A percentile compares a stretch with the other conserved stretches of the same genome.
phyloP scores from a whole-genome alignment of 106 monocot genomes.

The Posidonia australis region DNA sequence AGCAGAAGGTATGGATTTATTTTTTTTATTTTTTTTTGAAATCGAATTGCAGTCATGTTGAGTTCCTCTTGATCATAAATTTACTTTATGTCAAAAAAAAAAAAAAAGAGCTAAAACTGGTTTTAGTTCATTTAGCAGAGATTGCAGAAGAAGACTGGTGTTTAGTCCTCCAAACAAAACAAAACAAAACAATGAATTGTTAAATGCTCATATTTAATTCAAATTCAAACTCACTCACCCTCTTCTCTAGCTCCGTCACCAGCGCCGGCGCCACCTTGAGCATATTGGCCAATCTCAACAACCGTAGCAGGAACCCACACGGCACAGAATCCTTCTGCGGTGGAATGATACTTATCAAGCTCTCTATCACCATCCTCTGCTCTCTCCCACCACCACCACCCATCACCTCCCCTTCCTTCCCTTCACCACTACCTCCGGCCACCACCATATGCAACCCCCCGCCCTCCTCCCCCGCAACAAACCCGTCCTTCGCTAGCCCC shows the following conservation, averaged over 20 bases:
- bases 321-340: conserved; percentile 68
- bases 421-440: conserved; percentile 8
- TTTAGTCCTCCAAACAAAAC: too few species aligned
- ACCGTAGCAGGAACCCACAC: conserved; percentile 59
- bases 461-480: conserved; percentile 11
- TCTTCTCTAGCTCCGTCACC: conserved; percentile 82
- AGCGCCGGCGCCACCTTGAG: conserved; percentile 75
- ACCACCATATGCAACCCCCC: conserved; percentile 56
- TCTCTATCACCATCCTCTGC: conserved; percentile 78
- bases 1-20: too few species aligned
- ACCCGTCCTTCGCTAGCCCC: conserved; percentile 30
- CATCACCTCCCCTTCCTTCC: conserved; percentile 12
- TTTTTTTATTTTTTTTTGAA: too few species aligned
- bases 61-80: too few species aligned
- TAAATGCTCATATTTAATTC: too few species aligned
- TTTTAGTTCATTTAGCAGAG: too few species aligned
- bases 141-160: too few species aligned
- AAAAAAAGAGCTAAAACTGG: too few species aligned
- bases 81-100: too few species aligned
- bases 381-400: conserved; percentile 25
- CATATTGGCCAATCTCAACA: conserved; percentile 63
- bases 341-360: conserved; percentile 87
- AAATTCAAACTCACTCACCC: conserved; percentile 12
- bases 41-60: too few species aligned
- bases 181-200: too few species aligned